Evolutionary conservation across 257 asterid genomes (phyloP), one percentile per base, ranked within the genome.

Genomic region (Asclepias syriaca): DNA sequence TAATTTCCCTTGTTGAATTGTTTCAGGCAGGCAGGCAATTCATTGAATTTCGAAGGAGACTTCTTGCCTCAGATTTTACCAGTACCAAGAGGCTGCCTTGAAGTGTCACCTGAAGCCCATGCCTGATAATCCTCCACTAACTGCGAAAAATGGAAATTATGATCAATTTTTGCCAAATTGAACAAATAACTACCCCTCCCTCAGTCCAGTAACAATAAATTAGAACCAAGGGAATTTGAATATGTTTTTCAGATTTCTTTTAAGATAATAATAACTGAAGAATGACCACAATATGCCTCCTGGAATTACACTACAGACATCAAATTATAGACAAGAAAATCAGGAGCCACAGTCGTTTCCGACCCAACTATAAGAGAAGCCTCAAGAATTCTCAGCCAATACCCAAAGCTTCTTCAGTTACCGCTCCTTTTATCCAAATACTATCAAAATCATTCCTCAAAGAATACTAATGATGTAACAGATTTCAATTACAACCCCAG

Each of bases 101-200:
- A 88, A 66, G 87, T 66, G 84, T 94, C 98, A 40, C 99, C 99
- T 8, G 98, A 82, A 65, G 98, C 97, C 99, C 99, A 91, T 65
- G 96, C 96, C 77, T 89, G 79, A 60, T 94, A 91, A 73, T 94
- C 99, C 90, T 88, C 91, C 77, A 77, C 88, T 51, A 94, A 85
- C 99, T 94, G 86, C 85, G 82, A 63, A 48, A 37, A 10, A 59
- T 13, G 63, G 6, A 53, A 65, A 55, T 9, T 16, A 22, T 15
- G 65, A 50, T 45, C 50, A 32, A 9, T 11, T 9, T 19, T 54
- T 4, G 19, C 58, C 21, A 60, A 49, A 22, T 6, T 57, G 7
- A 73, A 53, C 5, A 21, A 37, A 16, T 22, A n/a, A 24, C 13
- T 13, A 21, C 45, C 34, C 45, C 34, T 29, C 34, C 34, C 39